A percentile compares a stretch with the other conserved stretches of the same genome.
phyloP scores from a whole-genome alignment of 345 rosid genomes.

The Raphanus sativus region DNA sequence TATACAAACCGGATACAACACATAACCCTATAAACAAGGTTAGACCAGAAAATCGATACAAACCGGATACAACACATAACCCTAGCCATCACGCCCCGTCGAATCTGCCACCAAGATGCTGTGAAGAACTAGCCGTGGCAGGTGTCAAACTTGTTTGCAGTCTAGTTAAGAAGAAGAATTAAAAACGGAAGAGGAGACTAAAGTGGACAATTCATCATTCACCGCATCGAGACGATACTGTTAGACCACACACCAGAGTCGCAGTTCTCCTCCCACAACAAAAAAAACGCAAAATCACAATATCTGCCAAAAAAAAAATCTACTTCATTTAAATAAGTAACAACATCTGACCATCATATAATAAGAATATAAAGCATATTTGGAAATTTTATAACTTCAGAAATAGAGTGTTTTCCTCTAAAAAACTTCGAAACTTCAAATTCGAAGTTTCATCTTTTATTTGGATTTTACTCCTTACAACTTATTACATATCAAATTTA shows the following conservation, averaged over 20 bases:
- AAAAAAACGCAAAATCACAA: not conserved
- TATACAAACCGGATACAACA: no score
- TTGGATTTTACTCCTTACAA: no score
- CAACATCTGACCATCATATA: not conserved
- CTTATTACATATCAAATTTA: no score
- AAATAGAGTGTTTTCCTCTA: no score
- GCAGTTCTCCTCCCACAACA: not conserved
- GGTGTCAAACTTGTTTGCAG: not conserved
- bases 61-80: no score
- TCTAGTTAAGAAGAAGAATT: not conserved
- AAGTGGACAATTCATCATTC: not conserved
- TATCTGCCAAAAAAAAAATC: not conserved
- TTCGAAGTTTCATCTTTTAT: no score
- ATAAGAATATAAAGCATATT: no score
- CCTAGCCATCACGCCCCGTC: not conserved
- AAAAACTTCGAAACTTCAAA: no score
- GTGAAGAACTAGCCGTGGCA: not conserved
- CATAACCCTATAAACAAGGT: no score
- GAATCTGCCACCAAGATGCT: not conserved
- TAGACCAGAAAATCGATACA: no score
- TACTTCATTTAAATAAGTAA: not conserved
- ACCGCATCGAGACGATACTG: not conserved
- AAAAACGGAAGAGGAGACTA: not conserved
- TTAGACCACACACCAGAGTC: not conserved
- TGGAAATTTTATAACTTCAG: no score